Evolutionary conservation across 2,329 filamentous ascomycete genomes (phyloP).

Genomic region (Penicillium janthinellum): DNA sequence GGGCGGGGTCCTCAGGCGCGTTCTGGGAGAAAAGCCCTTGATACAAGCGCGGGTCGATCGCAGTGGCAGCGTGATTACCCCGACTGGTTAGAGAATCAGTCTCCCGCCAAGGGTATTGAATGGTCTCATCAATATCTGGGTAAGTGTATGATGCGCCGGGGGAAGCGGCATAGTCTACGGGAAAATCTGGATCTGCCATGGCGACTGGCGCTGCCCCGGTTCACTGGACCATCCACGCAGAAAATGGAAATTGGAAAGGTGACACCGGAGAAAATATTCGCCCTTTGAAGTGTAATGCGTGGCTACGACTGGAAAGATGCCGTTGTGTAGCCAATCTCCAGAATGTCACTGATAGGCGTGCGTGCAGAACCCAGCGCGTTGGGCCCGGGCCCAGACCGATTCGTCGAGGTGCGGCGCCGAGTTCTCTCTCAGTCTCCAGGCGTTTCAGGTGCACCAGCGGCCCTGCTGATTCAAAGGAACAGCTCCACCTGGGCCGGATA

Average conservation of each 20-base stretch:
- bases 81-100: constrained; percentile 16
- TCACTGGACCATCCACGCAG: not conserved
- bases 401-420: constrained; percentile 18
- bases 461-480: constrained; percentile 25
- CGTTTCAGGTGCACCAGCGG: constrained; percentile 24
- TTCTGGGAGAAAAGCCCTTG: constrained; percentile 24
- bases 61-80: constrained; percentile 23
- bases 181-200: constrained; percentile 23
- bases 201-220: not conserved
- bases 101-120: constrained; percentile 39
- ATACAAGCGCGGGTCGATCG: constrained; percentile 40
- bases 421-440: constrained; percentile 11
- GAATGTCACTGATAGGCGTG: constrained; percentile 10
- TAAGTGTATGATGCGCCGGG: constrained; percentile 31
- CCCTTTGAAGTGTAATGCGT: not conserved
- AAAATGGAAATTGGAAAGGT: not conserved
- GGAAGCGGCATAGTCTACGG: constrained; percentile 12
- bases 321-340: not conserved
- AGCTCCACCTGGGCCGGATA: constrained; percentile 21
- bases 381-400: constrained; percentile 23
- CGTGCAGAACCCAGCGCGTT: constrained; percentile 11
- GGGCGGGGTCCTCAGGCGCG: constrained; percentile 7
- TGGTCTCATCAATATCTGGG: constrained; percentile 37
- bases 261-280: not conserved
- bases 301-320: not conserved